Base-by-base conservation (phyloP, 1,284 basidiomycete genomes). In the Trichosporon sp. region DNA sequence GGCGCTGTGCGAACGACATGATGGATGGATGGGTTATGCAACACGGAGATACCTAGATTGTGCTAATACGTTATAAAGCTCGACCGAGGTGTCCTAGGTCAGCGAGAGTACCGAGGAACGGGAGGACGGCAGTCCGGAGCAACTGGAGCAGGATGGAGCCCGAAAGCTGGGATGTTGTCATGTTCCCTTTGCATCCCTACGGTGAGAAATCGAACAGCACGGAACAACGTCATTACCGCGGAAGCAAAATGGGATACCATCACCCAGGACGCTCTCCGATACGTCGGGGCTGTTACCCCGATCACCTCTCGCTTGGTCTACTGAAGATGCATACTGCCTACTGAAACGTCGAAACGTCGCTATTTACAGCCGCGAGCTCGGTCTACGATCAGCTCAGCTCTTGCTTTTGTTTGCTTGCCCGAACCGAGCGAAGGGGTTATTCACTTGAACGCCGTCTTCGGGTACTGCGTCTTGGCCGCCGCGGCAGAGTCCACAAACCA, bases 401-500 rank as follows among this genome's bases (percentile, higher is more conserved):
- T n/a, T 16, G 16, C 31, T 35, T 32, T 16, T 61, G 16, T 31
- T 19, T 61, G 14, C 4, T 35, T 61, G 12, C 56, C 26, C 56
- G 51, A 35, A 16, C 26, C 26, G 26, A 26, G 26, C 26, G 26
- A 35, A 7, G 6, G 5, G 35, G 31, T 1, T 32, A 35, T 63
- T 63, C 59, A 63, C 59, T 63, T 83, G 81, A 80, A 83, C 38
- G 74, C 78, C 21, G 80, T 80, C 38, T 74, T 75, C 11, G 82
- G 81, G 76, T 79, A 82, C 68, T 79, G 74, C 70, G 80, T 87
- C 80, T 91, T 89, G 56, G 84, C 86, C 6, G 89, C 87, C 1
- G 94, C 94, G 7, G 90, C 90, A 69, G 93, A 89, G 83, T 96
- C 93, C 46, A 91, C 89, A 83, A 96, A 96, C 94, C 94, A 97